These are phyloP conservation scores for Boletus pseudo-olivaceus DNA, from an alignment of 768 basidiomycete species.

Conservation along the genomic window DNA sequence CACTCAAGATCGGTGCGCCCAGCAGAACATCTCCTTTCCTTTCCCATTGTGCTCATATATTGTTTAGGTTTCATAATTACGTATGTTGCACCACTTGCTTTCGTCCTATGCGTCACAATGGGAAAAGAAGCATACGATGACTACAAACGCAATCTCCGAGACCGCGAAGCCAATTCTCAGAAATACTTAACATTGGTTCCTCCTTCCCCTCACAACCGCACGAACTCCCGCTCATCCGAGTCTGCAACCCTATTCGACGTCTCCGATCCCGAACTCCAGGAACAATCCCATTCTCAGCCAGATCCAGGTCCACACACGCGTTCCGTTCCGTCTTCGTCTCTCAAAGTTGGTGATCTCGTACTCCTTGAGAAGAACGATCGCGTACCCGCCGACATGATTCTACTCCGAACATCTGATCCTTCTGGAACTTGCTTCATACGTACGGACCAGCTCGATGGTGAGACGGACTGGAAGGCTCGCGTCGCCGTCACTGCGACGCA, in stretches of 20 bases:
- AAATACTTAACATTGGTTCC: constrained; percentile 82
- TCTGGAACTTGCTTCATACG: constrained; percentile 96
- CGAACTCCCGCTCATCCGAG: constrained; percentile 11
- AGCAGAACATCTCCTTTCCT: background rate
- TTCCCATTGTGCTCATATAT: background rate
- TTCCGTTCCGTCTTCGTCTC: constrained; percentile 80
- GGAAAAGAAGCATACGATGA: constrained; percentile 99
- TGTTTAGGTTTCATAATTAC: constrained; percentile 84
- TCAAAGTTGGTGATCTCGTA: constrained; percentile 90
- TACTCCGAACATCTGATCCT: constrained; percentile 83
- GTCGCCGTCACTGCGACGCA: constrained; percentile 59
- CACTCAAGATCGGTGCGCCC: constrained; percentile 85
- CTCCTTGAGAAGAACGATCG: constrained; percentile 95
- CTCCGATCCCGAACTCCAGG: constrained; percentile 21
- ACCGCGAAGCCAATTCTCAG: constrained; percentile 92
- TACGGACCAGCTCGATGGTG: constrained; percentile 97
- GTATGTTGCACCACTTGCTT: constrained; percentile 93
- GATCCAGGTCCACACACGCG: constrained; percentile 55
- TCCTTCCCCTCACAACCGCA: constrained; percentile 34
- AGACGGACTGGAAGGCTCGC: constrained; percentile 98
- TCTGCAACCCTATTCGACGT: constrained; percentile 16
- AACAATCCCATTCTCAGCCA: constrained; percentile 13
- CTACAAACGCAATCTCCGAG: constrained; percentile 89
- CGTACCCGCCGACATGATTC: constrained; percentile 90
- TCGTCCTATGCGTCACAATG: constrained; percentile 93